Base-by-base conservation (phyloP, 1,284 basidiomycete species). In the Fomitopsis betulina region DNA sequence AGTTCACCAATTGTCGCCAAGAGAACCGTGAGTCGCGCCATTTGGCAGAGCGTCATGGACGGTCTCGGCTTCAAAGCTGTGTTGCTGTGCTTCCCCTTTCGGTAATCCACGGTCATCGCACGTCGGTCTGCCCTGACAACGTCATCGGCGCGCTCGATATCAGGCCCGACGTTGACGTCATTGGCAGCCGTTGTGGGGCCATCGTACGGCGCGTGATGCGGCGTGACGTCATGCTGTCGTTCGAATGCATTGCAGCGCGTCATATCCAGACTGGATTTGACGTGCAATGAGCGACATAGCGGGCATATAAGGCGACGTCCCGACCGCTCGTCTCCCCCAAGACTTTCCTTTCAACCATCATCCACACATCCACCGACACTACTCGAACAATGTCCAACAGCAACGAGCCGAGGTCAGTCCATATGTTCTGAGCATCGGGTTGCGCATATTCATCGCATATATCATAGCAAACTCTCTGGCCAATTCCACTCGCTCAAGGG, bases 401-500 rank as follows among this genome's bases (percentile, higher is more conserved):
- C 53, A 56, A 55, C 52, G 58, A 67, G 58, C 64, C 64, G 57
- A 63, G 58, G 66, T 65, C 33, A 25, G 64, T 63, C 3, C 13
- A 33, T 9, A 19, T 13, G 10, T 43, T 7, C 15, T 5, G 23
- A 3, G 3, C 9, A 4, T 54, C 13, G 3, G 6, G 37, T 35
- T 21, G 3, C 40, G 19, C 19, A 49, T 12, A 9, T 21, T 35
- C 13, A 35, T 8, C 40, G 39, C 17, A 35, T 23, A 25, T 23
- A 25, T 37, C 49, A 43, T 56, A 84, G 80, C 76, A 89, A 91
- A 76, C 66, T 76, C 63, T 76, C 80, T 66, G 89, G 86, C 62
- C 82, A 89, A 71, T 75, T 69, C 65, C 82, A 86, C 72, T 84
- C 82, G 3, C 59, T 76, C 39, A 86, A 86, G 74, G 89, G 89